phyloP scores from a whole-genome alignment of 176 grass and related monocot species.

The Avena insularis region DNA sequence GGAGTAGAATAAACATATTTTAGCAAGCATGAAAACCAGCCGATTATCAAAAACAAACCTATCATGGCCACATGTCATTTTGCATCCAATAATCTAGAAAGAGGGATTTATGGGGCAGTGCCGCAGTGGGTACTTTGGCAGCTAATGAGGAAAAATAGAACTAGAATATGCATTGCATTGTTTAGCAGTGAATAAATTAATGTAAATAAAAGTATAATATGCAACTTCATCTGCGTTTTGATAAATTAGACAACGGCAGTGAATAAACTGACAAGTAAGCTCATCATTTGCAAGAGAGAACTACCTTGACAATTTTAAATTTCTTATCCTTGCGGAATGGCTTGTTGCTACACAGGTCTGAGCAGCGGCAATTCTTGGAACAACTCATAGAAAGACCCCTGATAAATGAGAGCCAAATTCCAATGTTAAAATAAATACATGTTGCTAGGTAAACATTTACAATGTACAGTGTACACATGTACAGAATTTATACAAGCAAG shows the following conservation, averaged over 20 bases:
- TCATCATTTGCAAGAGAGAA: slow-evolving; percentile 32
- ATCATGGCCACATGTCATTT: slow-evolving; percentile 25
- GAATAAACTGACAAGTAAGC: background rate
- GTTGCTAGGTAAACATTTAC: slow-evolving; percentile 14
- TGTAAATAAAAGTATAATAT: slow-evolving; percentile 12
- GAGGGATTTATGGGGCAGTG: background rate
- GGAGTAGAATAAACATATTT: slow-evolving; percentile 16
- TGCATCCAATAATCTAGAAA: background rate
- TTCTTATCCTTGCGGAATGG: slow-evolving; percentile 98
- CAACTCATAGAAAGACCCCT: slow-evolving; percentile 93
- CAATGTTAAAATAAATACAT: background rate
- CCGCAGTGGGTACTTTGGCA: slow-evolving; percentile 9
- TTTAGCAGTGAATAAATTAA: background rate
- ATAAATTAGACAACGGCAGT: slow-evolving; percentile 5
- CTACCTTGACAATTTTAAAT: slow-evolving; percentile 98
- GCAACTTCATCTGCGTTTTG: background rate
- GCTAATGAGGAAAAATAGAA: background rate
- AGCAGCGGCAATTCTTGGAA: slow-evolving; percentile 89
- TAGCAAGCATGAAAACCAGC: slow-evolving; percentile 15
- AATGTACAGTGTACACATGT: slow-evolving; percentile 1
- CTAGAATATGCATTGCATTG: background rate
- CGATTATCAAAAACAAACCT: slow-evolving; percentile 13
- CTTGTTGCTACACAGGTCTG: slow-evolving; percentile 87
- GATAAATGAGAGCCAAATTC: background rate
- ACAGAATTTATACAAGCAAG: background rate